Conservation (phyloP, 768 basidiomycete species). For the Tulasnella sp. region DNA sequence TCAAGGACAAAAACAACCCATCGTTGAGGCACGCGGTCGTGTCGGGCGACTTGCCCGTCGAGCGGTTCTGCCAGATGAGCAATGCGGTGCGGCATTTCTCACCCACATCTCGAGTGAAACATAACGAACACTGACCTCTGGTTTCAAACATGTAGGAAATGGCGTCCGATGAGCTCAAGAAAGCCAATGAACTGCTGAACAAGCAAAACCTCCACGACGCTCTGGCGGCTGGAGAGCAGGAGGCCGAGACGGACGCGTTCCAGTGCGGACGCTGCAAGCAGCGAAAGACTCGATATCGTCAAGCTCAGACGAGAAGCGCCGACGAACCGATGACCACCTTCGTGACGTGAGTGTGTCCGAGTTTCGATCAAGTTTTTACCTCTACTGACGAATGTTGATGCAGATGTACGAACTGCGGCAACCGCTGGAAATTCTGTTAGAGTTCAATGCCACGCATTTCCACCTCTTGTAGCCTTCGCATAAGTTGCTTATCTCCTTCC, state of each 20-base stretch:
- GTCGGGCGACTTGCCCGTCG: conserved; percentile 60
- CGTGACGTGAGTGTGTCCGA: not conserved
- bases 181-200: conserved; percentile 68
- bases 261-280: conserved; percentile 93
- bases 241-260: conserved; percentile 97
- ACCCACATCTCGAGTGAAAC: not conserved
- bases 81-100: conserved; percentile 49
- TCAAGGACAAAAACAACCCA: conserved; percentile 94
- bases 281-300: conserved; percentile 84
- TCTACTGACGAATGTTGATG: not conserved
- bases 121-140: not conserved
- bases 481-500: not conserved
- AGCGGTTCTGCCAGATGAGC: conserved; percentile 65
- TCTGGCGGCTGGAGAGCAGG: conserved; percentile 74
- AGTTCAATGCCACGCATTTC: not conserved
- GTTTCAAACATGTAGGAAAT: conserved; percentile 70
- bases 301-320: conserved; percentile 93
- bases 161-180: conserved; percentile 86
- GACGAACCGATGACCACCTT: conserved; percentile 89
- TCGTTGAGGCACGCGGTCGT: conserved; percentile 74
- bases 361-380: not conserved
- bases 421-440: conserved; percentile 57
- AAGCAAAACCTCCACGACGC: conserved; percentile 85
- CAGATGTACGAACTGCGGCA: conserved; percentile 15
- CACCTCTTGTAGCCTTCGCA: not conserved